Evolutionary conservation across 352 stramenopile genomes (phyloP).

Genomic region (Globisporangium okanoganense): DNA sequence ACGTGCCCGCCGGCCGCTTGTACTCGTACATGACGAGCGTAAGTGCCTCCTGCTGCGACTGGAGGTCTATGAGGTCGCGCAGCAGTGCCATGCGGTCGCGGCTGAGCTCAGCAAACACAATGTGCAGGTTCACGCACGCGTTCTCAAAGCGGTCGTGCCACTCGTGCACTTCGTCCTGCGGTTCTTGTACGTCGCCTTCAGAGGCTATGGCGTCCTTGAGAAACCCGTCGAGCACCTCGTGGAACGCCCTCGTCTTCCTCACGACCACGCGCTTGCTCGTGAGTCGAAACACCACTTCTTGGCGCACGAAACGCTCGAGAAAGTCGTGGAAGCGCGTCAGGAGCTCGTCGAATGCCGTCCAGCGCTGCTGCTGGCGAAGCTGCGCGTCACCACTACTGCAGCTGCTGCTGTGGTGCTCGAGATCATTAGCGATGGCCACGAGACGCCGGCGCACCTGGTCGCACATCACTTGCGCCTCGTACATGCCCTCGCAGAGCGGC

Average conservation of each 20-base stretch:
- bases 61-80: slow-evolving; percentile 4
- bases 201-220: background rate
- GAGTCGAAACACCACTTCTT: background rate
- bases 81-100: slow-evolving; percentile 12
- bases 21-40: slow-evolving; percentile 16
- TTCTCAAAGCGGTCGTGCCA: slow-evolving; percentile 12
- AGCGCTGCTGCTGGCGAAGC: too few relatives aligned
- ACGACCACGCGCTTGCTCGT: slow-evolving; percentile 9
- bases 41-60: slow-evolving; percentile 7
- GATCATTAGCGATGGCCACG: background rate
- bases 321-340: slow-evolving; percentile 5
- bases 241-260: background rate
- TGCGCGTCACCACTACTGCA: too few relatives aligned
- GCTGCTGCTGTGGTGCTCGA: background rate
- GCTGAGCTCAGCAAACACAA: slow-evolving; percentile 3
- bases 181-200: too few relatives aligned
- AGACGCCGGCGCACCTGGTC: slow-evolving; percentile 12
- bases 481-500: slow-evolving; percentile 3
- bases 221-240: background rate
- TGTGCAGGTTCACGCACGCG: slow-evolving; percentile 4
- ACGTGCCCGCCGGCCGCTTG: slow-evolving; percentile 2
- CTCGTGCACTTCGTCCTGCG: slow-evolving; percentile 4
- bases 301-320: background rate
- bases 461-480: slow-evolving; percentile 10
- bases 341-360: background rate